These are phyloP conservation scores for Paramarasmius palmivorus DNA, from an alignment of 1,284 basidiomycete species.

Conservation along the genomic window DNA sequence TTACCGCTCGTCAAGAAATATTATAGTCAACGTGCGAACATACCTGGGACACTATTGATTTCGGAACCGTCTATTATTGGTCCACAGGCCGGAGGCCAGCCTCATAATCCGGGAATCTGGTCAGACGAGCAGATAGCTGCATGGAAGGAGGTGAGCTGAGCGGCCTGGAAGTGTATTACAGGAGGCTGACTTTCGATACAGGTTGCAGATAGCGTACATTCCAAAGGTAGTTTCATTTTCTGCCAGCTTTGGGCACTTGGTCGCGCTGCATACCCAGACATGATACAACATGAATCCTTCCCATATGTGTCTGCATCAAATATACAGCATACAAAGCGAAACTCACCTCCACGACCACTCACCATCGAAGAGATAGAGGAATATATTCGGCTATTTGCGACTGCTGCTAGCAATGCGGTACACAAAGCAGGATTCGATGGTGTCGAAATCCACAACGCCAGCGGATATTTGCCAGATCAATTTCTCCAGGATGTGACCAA, in stretches of 20 bases:
- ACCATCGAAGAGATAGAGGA: conserved; percentile 42
- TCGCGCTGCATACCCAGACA: conserved; percentile 14
- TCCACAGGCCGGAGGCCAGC: too few species aligned
- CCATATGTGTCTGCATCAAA: conserved; percentile 40
- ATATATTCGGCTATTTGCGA: conserved; percentile 35
- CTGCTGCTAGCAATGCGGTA: conserved; percentile 43
- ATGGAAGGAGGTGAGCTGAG: too few species aligned
- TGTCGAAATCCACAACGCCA: conserved; percentile 40
- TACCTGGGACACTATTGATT: too few species aligned
- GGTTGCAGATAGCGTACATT: conserved; percentile 25
- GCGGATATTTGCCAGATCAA: conserved; percentile 44
- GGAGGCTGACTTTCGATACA: neutral
- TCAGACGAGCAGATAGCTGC: too few species aligned
- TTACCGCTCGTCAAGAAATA: too few species aligned
- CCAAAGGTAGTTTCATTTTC: conserved; percentile 23
- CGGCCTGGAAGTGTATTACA: too few species aligned
- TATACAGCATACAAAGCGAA: conserved; percentile 30
- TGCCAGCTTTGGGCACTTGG: conserved; percentile 26
- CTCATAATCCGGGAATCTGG: too few species aligned
- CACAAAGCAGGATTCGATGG: conserved; percentile 29
- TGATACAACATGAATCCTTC: conserved; percentile 12
- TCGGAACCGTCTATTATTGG: too few species aligned
- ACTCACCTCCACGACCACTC: conserved; percentile 31
- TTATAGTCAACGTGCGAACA: too few species aligned
- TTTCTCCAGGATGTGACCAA: conserved; percentile 45